phyloP scores from a whole-genome alignment of 2,329 filamentous ascomycete genomes.

The Colletotrichum orchidophilum region DNA sequence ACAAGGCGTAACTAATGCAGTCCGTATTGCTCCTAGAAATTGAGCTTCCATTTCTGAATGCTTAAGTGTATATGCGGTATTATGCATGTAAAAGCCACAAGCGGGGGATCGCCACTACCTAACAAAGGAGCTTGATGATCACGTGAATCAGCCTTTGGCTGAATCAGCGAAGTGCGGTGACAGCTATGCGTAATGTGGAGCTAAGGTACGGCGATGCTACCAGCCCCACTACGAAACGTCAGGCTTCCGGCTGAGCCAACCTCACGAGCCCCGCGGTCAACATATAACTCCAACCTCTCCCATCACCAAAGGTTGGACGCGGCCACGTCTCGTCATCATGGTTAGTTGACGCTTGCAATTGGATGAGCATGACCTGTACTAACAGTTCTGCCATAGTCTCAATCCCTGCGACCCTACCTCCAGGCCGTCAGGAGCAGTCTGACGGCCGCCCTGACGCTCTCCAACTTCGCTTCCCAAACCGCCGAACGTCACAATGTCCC shows the following conservation, averaged over 20 bases:
- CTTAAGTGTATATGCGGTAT: neutral
- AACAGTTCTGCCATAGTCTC: conserved; percentile 68
- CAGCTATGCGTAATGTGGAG: conserved; percentile 21
- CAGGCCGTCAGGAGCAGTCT: conserved; percentile 95
- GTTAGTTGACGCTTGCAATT: neutral
- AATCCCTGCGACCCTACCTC: conserved; percentile 96
- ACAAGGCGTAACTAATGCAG: no score
- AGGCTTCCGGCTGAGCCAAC: conserved; percentile 42
- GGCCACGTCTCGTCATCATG: conserved; percentile 30
- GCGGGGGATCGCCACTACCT: conserved; percentile 29
- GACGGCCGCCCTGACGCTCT: conserved; percentile 90
- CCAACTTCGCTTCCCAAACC: conserved; percentile 97
- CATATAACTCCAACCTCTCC: conserved; percentile 25
- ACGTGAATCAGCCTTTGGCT: conserved; percentile 7
- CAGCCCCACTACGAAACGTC: conserved; percentile 46
- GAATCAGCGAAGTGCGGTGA: conserved; percentile 23
- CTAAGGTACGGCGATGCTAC: conserved; percentile 29
- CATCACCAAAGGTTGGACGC: conserved; percentile 30
- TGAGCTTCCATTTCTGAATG: no score
- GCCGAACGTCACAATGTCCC: conserved; percentile 98
- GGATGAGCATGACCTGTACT: conserved; percentile 29
- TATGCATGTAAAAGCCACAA: conserved; percentile 13
- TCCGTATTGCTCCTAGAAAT: no score
- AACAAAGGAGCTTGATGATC: neutral
- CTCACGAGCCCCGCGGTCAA: conserved; percentile 34